Evolutionary conservation across 73 alveolate species (phyloP), one percentile per base, ranked within the genome.

Genomic region (Tetrahymena elliotti): DNA sequence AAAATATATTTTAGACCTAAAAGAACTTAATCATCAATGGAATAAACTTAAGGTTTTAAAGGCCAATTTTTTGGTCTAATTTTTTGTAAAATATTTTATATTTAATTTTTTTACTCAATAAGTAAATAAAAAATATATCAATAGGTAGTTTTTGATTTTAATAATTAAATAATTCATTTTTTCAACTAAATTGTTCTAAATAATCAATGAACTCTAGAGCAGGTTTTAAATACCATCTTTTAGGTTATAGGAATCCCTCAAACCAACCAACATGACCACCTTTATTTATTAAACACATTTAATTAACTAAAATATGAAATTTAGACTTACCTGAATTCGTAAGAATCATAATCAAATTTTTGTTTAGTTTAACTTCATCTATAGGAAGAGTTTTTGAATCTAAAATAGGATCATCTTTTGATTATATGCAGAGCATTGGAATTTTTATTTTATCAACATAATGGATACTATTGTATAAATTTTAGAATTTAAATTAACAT

Each of bases 191-290:
- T 16, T 68, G 36, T 22, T 68, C 88, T 27, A 68, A 27, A 18
- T 27, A 68, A 8, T 68, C 34, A 22, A 68, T 68, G 92, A 53
- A 93, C 33, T 93, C 96, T 95, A 93, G 27, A 83, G 95, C 33
- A 31, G 96, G 96, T 13, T 53, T 83, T 27, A 53, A 15, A 93
- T 40, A 93, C 96, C 96, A 93, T 93, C 96, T 93, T 33, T 83
- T 54, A 16, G 96, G 96, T 34, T 35, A 22, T 16, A 40, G 2
- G 92, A 27, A 52, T 12, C 96, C 96, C 92, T 35, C 88, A 93
- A 54, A 93, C 95, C 95, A 93, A 16, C 96, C 96, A 11, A 93
- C 96, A 93, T 93, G 96, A 4, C 96, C 96, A n/a, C 88, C 88
- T 68, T 68, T 18, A 68, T 27, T 27, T 68, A 13, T 1, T 27